phyloP scores from a whole-genome alignment of 305 asterid genomes.

The Stenogyne calaminthoides region DNA sequence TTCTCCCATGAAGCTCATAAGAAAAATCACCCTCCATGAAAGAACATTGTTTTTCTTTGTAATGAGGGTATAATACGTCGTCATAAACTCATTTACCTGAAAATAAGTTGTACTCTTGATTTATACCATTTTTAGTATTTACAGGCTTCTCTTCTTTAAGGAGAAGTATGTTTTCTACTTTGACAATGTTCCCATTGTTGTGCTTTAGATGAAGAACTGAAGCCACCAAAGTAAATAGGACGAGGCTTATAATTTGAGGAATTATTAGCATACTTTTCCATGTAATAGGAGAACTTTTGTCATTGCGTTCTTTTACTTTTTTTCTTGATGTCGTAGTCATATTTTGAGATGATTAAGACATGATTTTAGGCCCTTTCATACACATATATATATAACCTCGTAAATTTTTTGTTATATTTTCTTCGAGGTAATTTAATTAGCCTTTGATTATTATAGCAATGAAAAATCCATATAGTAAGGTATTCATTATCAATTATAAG shows the following conservation, averaged over 20 bases:
- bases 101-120: slow-evolving; percentile 34
- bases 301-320: not conserved
- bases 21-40: slow-evolving; percentile 26
- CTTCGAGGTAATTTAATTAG: not conserved
- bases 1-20: slow-evolving; percentile 34
- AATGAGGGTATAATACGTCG: slow-evolving; percentile 32
- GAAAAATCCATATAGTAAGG: not conserved
- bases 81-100: slow-evolving; percentile 45
- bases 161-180: not conserved
- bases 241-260: slow-evolving; percentile 24
- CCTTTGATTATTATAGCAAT: not conserved
- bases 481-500: too few species aligned
- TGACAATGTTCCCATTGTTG: not conserved
- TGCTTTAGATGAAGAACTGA: slow-evolving; percentile 19
- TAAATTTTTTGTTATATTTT: too few species aligned
- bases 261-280: slow-evolving; percentile 12
- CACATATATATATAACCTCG: not conserved
- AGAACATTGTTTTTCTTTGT: slow-evolving; percentile 40
- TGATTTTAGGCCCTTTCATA: not conserved
- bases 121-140: not conserved
- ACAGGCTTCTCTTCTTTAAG: not conserved
- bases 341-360: not conserved
- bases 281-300: not conserved
- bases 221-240: slow-evolving; percentile 7
- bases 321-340: not conserved